Percentiles rank a stretch among this genome's conserved stretches.
phyloP scores from a whole-genome alignment of 352 stramenopile genomes.

The Globisporangium heterothallicum region DNA sequence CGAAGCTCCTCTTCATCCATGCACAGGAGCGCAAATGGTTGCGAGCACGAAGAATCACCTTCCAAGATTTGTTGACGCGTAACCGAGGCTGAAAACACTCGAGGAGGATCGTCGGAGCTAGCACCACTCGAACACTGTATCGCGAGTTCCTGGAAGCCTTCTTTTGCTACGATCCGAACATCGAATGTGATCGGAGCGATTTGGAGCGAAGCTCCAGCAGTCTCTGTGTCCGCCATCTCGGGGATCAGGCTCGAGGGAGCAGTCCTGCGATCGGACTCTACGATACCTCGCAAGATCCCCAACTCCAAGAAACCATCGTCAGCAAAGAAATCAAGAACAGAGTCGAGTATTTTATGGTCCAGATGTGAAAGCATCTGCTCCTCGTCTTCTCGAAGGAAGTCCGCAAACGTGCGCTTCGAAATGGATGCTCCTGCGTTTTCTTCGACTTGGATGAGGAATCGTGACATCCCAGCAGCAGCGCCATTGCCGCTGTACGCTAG shows the following conservation, averaged over 20 bases:
- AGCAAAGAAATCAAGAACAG: conserved; percentile 4
- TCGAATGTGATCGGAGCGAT: neutral
- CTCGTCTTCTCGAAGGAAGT: neutral
- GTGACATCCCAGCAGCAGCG: neutral
- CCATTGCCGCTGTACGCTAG: neutral
- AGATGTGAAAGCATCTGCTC: neutral
- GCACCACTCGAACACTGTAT: conserved; percentile 4
- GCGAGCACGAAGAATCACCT: neutral
- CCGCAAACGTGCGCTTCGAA: neutral
- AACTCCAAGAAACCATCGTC: conserved; percentile 1
- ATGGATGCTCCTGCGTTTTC: neutral
- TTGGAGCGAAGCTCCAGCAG: neutral
- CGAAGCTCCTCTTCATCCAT: conserved; percentile 5
- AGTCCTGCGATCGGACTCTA: neutral
- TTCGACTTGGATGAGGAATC: neutral
- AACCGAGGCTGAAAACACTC: conserved; percentile 4
- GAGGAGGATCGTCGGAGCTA: neutral
- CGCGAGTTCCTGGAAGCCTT: neutral
- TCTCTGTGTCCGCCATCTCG: too few species aligned
- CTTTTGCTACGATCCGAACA: conserved; percentile 2
- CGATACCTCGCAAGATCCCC: neutral
- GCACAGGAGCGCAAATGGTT: conserved; percentile 3
- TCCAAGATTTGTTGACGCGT: neutral
- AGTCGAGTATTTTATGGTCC: conserved; percentile 1
- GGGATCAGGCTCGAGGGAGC: neutral